Percentiles rank a stretch among this genome's conserved stretches.
phyloP scores from a whole-genome alignment of 192 early-diverging fungal genomes.

The Coemansia sp. region DNA sequence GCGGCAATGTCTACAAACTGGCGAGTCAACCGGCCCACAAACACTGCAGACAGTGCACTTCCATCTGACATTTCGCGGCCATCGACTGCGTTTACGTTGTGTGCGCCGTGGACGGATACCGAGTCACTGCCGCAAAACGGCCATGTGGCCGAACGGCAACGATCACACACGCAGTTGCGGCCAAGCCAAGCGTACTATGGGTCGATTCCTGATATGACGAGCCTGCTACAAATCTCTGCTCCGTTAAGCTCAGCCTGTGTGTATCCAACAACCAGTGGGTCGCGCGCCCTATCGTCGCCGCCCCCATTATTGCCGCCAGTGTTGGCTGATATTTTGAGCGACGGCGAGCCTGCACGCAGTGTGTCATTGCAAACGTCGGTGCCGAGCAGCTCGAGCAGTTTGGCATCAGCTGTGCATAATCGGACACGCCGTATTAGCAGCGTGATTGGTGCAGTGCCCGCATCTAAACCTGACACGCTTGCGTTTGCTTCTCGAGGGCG shows the following conservation, averaged over 20 bases:
- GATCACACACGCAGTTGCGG: not conserved
- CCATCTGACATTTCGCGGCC: not conserved
- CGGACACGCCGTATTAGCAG: constrained; percentile 13
- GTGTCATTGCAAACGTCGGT: not conserved
- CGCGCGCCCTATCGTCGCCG: not conserved
- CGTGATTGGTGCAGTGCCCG: constrained; percentile 3
- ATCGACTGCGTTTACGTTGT: not conserved
- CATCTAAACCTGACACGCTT: too few species aligned
- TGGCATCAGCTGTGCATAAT: not conserved
- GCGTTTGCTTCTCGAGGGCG: constrained; percentile 11
- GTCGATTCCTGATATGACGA: not conserved
- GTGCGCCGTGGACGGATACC: not conserved
- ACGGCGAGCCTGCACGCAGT: constrained; percentile 10
- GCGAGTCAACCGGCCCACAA: constrained; percentile 17
- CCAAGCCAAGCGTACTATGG: not conserved
- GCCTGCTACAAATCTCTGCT: not conserved
- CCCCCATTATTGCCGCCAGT: constrained; percentile 34
- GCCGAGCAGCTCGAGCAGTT: not conserved
- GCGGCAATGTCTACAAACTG: constrained; percentile 21
- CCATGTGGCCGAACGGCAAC: not conserved
- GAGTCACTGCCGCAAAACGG: not conserved
- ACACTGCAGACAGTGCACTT: not conserved
- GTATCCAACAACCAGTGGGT: not conserved
- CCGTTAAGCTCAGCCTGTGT: not conserved
- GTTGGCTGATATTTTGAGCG: constrained; percentile 38